Conservation (phyloP, 352 stramenopile species). For the Pythium brassicae region DNA sequence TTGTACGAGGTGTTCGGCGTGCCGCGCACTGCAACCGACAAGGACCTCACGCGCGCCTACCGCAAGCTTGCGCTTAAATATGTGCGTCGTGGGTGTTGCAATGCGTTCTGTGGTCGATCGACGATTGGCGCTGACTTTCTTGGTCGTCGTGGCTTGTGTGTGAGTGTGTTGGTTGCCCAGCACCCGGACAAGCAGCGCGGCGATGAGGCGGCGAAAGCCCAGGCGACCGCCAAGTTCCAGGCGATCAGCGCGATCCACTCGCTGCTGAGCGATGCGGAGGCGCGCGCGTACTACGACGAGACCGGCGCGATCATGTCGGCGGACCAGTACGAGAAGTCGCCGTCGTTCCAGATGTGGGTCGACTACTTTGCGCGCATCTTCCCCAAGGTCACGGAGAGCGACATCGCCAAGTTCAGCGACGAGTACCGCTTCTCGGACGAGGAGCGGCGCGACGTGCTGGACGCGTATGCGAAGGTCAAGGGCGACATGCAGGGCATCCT, state of each 20-base stretch:
- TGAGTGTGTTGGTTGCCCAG: slow-evolving; percentile 29
- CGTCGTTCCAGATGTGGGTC: slow-evolving; percentile 69
- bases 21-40: slow-evolving; percentile 39
- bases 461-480: slow-evolving; percentile 70
- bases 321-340: slow-evolving; percentile 40
- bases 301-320: slow-evolving; percentile 62
- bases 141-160: not conserved
- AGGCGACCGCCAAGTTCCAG: slow-evolving; percentile 83
- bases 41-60: slow-evolving; percentile 73
- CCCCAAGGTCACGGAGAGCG: slow-evolving; percentile 76
- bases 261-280: slow-evolving; percentile 73
- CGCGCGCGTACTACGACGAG: slow-evolving; percentile 81
- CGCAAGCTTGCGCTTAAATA: slow-evolving; percentile 68
- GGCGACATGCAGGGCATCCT: slow-evolving; percentile 79
- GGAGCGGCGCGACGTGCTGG: slow-evolving; percentile 75
- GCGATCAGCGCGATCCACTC: slow-evolving; percentile 82
- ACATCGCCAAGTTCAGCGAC: slow-evolving; percentile 76
- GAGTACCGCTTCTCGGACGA: slow-evolving; percentile 85
- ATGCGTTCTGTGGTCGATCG: too few relatives aligned
- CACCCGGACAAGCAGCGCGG: slow-evolving; percentile 89
- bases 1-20: slow-evolving; percentile 82
- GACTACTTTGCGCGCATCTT: slow-evolving; percentile 88
- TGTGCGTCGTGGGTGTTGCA: slow-evolving; percentile 20
- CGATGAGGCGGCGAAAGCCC: slow-evolving; percentile 40
- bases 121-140: too few relatives aligned